Base-by-base conservation (phyloP, 306 rosid species). In the Inga oerstediana region DNA sequence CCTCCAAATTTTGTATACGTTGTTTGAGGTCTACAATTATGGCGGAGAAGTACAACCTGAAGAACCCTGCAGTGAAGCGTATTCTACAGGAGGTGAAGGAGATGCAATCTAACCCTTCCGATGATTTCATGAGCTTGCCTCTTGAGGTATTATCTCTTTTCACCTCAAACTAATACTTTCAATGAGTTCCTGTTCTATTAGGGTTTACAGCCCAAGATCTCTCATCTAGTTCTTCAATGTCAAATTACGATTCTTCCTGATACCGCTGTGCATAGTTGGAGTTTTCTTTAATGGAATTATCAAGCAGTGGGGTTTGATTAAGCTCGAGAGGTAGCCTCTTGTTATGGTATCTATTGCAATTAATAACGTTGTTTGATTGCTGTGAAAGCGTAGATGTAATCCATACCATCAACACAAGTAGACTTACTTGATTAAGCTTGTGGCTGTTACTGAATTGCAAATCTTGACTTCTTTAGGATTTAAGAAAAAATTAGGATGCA, bases 41-140 rank as follows among this genome's bases (percentile, higher is more conserved):
- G 90, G 97, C 89, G 77, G 97, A 96, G 24, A 96, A 92, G 96
- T 91, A 83, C 90, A 96, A 96, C 80, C 85, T 85, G 30, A 93
- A 91, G 89, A 96, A 93, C 84, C 93, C 98, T 17, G 97, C 97
- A 78, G 99, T 96, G 74, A 96, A 96, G 89, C 87, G 99, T 82
- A 96, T 93, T 84, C 94, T 96, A 1, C 99, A 91, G 89, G 99
- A 96, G 90, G 86, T 92, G 37, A 96, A 93, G 86, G 98, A 96
- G 89, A 90, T 96, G 97, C 98, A 96, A 24, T 91, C 98, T 5
- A 93, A 92, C 75, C 98, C 97, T 82, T 91, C 97, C 74, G 93
- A 93, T 68, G 98, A 96, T 90, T 96, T 91, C 94, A 93, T 88
- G 94, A 96, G 99, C 84, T 89, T 96, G 2, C 99, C 99, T 68